Base-by-base conservation (phyloP, 441 rosid species). In the Flueggea neowawraea region DNA sequence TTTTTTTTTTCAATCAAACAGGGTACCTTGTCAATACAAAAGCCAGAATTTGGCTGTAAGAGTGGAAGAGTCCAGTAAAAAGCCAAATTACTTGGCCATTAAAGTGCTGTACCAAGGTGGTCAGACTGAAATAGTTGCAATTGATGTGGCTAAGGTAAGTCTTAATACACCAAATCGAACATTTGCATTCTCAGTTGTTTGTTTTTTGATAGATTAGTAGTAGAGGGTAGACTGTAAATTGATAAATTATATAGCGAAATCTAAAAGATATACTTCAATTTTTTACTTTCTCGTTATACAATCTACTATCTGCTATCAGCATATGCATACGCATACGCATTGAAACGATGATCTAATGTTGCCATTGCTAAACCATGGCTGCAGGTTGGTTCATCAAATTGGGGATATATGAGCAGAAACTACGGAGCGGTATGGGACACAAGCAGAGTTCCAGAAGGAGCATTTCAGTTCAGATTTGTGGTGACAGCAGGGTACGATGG, bases 61-160 rank as follows among this genome's bases (percentile, higher is more conserved):
- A 64, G 97, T 90, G 0, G 97, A 90, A 75, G 98, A 93, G 75
- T 82, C 97, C 45, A 93, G 96, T 77, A 41, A 70, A 22, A 80
- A 88, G 31, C 88, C 96, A 56, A 13, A 75, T 58, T 84, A 90
- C 72, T 69, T 93, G 71, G 90, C 92, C 14, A 60, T 93, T 10
- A 85, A 88, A 72, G 54, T 88, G 45, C 66, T 90, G 67, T 85
- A 87, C 70, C 97, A 90, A 73, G 98, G 97, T 47, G 98, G 98
- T 10, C 96, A 93, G 71, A 93, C 97, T 1, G 98, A 93, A 57
- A 69, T 93, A 0, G 96, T 88, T 9, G 86, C 70, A 57, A 74
- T 90, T 2, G 97, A 90, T 65, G 80, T 90, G 12, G 96, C 96
- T 31, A 75, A 76, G 72, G 89, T 83, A 9, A 57, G 75, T 11